These are phyloP conservation scores for Termitomyces sp. DNA, from an alignment of 768 basidiomycete genomes.

Conservation along the genomic window DNA sequence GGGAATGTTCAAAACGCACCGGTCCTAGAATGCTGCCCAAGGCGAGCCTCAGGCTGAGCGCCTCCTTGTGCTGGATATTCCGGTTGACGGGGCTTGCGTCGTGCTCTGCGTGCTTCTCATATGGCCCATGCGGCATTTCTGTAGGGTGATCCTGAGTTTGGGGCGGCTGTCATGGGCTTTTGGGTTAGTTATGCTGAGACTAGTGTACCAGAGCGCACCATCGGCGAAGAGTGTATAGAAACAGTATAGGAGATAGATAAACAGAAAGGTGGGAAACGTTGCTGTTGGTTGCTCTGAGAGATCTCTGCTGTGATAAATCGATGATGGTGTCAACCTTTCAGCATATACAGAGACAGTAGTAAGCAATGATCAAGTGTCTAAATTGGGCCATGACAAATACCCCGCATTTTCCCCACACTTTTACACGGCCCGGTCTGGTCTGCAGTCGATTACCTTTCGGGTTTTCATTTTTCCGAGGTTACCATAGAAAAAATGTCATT, in stretches of 20 bases:
- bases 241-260: neutral
- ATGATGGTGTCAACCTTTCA: no score
- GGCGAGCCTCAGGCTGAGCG: conserved; percentile 48
- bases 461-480: no score
- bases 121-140: conserved; percentile 17
- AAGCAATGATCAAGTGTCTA: neutral
- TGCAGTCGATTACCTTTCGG: no score
- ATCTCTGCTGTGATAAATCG: no score
- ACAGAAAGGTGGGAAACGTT: neutral
- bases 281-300: neutral
- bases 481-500: no score
- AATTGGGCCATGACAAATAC: conserved; percentile 21
- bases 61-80: conserved; percentile 39
- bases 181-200: neutral
- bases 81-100: conserved; percentile 21
- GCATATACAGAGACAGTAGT: no score
- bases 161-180: conserved; percentile 21
- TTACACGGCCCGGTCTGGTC: no score
- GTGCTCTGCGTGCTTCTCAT: conserved; percentile 20
- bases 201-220: neutral
- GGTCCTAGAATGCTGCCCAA: conserved; percentile 58
- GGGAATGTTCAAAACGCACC: conserved; percentile 30
- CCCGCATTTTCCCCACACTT: conserved; percentile 9
- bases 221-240: neutral
- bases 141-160: conserved; percentile 29